A percentile compares a stretch with the other conserved stretches of the same genome.
Evolutionary conservation across 2,329 filamentous ascomycete genomes (phyloP).

Genomic region (Tolypocladium capitatum): DNA sequence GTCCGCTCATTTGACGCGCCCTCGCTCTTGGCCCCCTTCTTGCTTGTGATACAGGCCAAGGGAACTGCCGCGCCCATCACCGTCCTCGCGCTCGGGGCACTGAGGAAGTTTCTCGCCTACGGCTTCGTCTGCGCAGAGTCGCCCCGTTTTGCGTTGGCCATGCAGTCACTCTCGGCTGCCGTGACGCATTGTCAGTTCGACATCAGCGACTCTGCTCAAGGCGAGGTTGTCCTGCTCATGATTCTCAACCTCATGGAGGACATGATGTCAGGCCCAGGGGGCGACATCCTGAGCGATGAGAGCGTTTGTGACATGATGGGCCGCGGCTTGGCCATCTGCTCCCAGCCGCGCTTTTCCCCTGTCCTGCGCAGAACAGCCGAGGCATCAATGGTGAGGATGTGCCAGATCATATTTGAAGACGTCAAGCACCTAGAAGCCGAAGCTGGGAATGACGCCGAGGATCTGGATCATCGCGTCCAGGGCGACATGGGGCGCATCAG

Average conservation of each 20-base stretch:
- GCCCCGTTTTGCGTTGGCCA: constrained; percentile 77
- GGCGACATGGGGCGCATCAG: constrained; percentile 63
- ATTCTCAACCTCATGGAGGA: constrained; percentile 97
- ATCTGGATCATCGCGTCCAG: constrained; percentile 52
- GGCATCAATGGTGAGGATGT: constrained; percentile 97
- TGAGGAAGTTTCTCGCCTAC: constrained; percentile 94
- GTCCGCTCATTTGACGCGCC: constrained; percentile 82
- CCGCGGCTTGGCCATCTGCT: constrained; percentile 92
- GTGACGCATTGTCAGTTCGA: constrained; percentile 98
- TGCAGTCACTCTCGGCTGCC: constrained; percentile 88
- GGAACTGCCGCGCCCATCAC: constrained; percentile 95
- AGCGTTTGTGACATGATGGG: constrained; percentile 99
- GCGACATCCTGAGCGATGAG: constrained; percentile 88
- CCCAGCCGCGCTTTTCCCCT: constrained; percentile 81
- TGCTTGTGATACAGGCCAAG: constrained; percentile 92
- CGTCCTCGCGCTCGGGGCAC: constrained; percentile 80
- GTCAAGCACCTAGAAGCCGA: constrained; percentile 77
- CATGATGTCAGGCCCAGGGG: constrained; percentile 89
- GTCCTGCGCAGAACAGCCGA: constrained; percentile 83
- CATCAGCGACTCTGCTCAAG: constrained; percentile 85
- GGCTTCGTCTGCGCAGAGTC: constrained; percentile 76
- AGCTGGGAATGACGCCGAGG: constrained; percentile 51
- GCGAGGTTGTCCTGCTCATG: constrained; percentile 87
- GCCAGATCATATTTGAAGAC: constrained; percentile 92
- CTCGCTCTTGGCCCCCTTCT: constrained; percentile 78